Evolutionary conservation across 106 monocot species (phyloP), one percentile per base, ranked within the genome.

Genomic region (Agapanthus africanus): DNA sequence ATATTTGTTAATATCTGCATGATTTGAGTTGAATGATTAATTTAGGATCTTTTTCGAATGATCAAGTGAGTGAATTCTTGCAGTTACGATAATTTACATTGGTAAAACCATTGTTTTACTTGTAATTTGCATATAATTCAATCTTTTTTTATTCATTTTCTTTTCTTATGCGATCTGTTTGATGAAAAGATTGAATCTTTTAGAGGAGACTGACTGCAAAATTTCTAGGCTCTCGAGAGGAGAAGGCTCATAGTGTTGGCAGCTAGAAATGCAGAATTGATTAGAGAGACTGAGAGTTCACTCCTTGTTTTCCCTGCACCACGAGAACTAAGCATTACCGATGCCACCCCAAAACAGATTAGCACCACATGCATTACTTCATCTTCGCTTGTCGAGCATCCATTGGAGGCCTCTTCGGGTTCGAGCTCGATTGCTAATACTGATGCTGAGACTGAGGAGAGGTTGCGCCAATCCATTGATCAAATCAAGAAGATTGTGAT

Each of bases 401-500:
- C 61, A 25, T 38, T 52, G 56, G 14, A 1, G 16, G 15, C 62
- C 25, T 22, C 67, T 39, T 65, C 65, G 39, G 26, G 23, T 27
- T 65, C 65, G 0, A 65, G 22, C 66, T 34, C 30, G 14, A 16
- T 41, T 49, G 39, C 41, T 38, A 35, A 57, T 11, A 52, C 26
- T n/a, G 44, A 74, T 74, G 38, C 46, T 51, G 80, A 63, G 2
- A 41, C 42, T 60, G 73, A 70, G 68, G 47, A 75, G 66, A 70
- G 75, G 28, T 49, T 83, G 54, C 41, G 50, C 18, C 76, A 32
- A 51, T 82, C 82, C 1, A 79, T 86, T 44, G 81, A 76, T 18
- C 72, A 86, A 49, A 76, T 86, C 5, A 79, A 82, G 61, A 81
- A 52, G 79, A 67, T 74, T n/a, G 79, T 82, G 23, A 67, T 30